Evolutionary conservation across 2,329 filamentous ascomycete genomes (phyloP).

Genomic region (Talaromyces sp.): DNA sequence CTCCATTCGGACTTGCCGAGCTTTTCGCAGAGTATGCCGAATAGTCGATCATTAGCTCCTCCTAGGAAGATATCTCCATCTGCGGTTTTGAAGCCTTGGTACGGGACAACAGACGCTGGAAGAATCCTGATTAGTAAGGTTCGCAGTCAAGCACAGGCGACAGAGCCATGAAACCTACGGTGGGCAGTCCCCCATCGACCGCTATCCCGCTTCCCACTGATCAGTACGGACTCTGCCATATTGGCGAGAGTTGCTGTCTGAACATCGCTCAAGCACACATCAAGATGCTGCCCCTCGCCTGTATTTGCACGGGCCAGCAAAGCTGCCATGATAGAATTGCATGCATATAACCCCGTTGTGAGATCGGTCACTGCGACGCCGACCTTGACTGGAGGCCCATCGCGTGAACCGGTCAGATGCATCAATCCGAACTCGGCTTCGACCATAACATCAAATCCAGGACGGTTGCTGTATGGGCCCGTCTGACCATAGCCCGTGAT

Average conservation of each 20-base stretch:
- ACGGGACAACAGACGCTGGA: constrained; percentile 88
- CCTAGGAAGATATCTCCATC: constrained; percentile 64
- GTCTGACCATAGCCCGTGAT: constrained; percentile 98
- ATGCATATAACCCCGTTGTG: constrained; percentile 91
- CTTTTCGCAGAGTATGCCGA: constrained; percentile 57
- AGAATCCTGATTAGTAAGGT: not conserved
- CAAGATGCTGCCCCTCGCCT: constrained; percentile 84
- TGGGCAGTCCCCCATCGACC: constrained; percentile 96
- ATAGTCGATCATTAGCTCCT: constrained; percentile 62
- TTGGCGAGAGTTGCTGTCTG: constrained; percentile 94
- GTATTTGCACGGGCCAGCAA: constrained; percentile 70
- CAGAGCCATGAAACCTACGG: constrained; percentile 51
- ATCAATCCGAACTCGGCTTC: constrained; percentile 97
- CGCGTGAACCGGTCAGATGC: constrained; percentile 90
- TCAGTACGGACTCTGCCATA: constrained; percentile 85
- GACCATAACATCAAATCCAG: constrained; percentile 99
- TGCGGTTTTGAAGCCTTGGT: constrained; percentile 70
- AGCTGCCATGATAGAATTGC: constrained; percentile 92
- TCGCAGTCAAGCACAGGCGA: not conserved
- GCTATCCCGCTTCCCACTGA: constrained; percentile 80
- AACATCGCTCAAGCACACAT: constrained; percentile 86
- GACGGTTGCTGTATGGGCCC: constrained; percentile 79
- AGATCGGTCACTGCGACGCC: constrained; percentile 97
- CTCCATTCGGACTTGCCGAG: constrained; percentile 59
- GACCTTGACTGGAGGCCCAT: constrained; percentile 92